Evolutionary conservation across 768 basidiomycete species (phyloP), one percentile per base, ranked within the genome.

Genomic region (Boletus rubropictus): DNA sequence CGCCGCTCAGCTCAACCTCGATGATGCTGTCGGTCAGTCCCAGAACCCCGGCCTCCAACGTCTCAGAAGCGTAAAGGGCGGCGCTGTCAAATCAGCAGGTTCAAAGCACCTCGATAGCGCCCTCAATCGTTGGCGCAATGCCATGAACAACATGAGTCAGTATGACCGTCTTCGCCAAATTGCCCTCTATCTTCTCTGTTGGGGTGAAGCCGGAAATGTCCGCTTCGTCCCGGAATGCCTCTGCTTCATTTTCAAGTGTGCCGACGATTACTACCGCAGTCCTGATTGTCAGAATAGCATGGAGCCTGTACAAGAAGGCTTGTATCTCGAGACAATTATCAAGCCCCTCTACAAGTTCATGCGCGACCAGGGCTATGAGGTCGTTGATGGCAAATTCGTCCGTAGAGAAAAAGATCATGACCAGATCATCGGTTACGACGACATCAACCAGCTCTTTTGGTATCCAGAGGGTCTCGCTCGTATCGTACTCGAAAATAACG

Each of bases 221-320:
- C 86, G 96, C 51, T 98, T 98, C 69, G 86, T 91, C 18, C 94
- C 96, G 10, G 96, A 99, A 64, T 90, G 88, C 58, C 71, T 99
- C 39, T 97, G 95, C 75, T 99, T 98, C 79, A 95, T 99, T 63
- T 98, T 98, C 84, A 99, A 99, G 70, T 99, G 96, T 62, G 96
- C 96, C 48, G 96, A 99, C 68, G 96, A 99, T 71, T 98, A 98
- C 66, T 99, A 99, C 68, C 89, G 96, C 49, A 92, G 89, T 49
- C 85, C 95, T 22, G 96, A 98, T 64, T 99, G 96, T 64, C 96
- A 99, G 71, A 95, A 90, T 69, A 75, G 84, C 54, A 69, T 89
- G 22, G 96, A 99, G 36, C 86, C 94, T 5, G 89, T 97, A 2
- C 88, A 89, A 9, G 96, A 98, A 62, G 95, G 95, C 24, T 71